Conservation (phyloP, 129 eudicot genomes). For the Tanacetum coccineum region DNA sequence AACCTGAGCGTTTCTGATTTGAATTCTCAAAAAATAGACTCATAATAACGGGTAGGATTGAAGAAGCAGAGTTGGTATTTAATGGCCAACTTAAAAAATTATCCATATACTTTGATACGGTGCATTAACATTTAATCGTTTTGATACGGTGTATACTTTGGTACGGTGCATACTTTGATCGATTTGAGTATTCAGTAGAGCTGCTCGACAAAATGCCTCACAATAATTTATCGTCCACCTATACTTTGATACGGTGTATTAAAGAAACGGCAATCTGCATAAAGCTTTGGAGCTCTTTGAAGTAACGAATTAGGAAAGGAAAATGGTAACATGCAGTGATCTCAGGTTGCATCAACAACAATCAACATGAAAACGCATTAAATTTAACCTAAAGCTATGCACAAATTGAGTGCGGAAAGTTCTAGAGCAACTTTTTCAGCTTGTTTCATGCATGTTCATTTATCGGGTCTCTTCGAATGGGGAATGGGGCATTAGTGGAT, state of each 20-base stretch:
- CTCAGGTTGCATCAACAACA: constrained; percentile 54
- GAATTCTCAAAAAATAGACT: constrained; percentile 42
- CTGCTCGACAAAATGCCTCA: constrained; percentile 54
- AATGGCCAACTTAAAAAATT: constrained; percentile 27
- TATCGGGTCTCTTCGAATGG: constrained; percentile 67
- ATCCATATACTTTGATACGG: no score
- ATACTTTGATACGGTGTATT: constrained; percentile 62
- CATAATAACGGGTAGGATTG: constrained; percentile 34
- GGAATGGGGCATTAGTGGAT: constrained; percentile 51
- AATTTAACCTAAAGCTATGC: constrained; percentile 40
- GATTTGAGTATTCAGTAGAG: constrained; percentile 43
- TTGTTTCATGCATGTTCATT: constrained; percentile 62
- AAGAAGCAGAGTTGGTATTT: constrained; percentile 62
- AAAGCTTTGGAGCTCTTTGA: constrained; percentile 71
- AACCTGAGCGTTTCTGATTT: constrained; percentile 34
- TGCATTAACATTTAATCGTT: no score
- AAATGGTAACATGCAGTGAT: constrained; percentile 68
- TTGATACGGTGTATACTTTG: no score
- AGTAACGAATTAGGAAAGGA: constrained; percentile 40
- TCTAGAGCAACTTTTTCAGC: constrained; percentile 59
- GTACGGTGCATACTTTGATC: no score
- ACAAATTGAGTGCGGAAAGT: constrained; percentile 32
- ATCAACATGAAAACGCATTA: constrained; percentile 58
- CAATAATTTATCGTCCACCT: constrained; percentile 35
- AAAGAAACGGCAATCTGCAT: constrained; percentile 43